phyloP scores from a whole-genome alignment of 768 basidiomycete species.

The Vararia minispora region DNA sequence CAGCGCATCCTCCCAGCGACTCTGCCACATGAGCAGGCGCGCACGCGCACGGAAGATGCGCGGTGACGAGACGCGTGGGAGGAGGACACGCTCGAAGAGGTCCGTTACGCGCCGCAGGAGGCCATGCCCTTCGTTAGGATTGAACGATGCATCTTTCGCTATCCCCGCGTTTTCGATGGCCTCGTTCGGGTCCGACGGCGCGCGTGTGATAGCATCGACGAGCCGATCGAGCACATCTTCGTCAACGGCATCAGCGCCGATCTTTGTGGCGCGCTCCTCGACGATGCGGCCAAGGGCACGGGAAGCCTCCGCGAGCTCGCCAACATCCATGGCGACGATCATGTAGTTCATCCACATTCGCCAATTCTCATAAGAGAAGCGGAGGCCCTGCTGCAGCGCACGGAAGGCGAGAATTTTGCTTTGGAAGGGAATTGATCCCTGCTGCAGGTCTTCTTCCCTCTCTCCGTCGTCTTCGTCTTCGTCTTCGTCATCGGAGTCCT shows the following conservation, averaged over 20 bases:
- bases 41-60: constrained; percentile 80
- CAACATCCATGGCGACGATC: constrained; percentile 87
- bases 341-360: constrained; percentile 98
- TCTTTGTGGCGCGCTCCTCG: constrained; percentile 50
- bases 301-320: constrained; percentile 80
- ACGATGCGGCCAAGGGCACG: constrained; percentile 77
- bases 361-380: constrained; percentile 83
- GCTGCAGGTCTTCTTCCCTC: too few species aligned
- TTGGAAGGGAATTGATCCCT: constrained; percentile 47
- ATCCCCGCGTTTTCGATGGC: constrained; percentile 18
- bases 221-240: constrained; percentile 82
- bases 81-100: constrained; percentile 67
- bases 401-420: constrained; percentile 87
- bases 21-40: constrained; percentile 65
- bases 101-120: constrained; percentile 55
- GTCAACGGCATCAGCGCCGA: constrained; percentile 56
- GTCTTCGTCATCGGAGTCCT: too few species aligned
- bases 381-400: constrained; percentile 84
- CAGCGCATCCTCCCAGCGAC: constrained; percentile 63
- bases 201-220: constrained; percentile 75
- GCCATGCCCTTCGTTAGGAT: constrained; percentile 57
- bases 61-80: constrained; percentile 70
- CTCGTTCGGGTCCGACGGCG: constrained; percentile 27
- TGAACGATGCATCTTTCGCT: constrained; percentile 17
- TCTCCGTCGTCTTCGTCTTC: constrained; percentile 3